Base-by-base conservation (phyloP, 2,329 filamentous ascomycete species). In the Fusarium hainanense region DNA sequence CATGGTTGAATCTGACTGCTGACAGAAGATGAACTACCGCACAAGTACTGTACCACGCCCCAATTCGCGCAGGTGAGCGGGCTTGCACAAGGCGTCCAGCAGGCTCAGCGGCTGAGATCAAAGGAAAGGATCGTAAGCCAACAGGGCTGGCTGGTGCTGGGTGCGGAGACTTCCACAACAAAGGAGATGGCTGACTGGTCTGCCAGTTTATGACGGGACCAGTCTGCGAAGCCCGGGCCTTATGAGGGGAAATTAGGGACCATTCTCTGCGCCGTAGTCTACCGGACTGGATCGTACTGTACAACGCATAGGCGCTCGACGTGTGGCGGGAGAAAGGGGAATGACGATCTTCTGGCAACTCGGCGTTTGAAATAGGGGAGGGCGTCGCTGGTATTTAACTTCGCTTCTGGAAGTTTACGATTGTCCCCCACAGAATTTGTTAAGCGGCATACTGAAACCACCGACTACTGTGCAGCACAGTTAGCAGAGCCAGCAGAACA, bases 71-170 rank as follows among this genome's bases (percentile, higher is more conserved):
- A 63, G 65, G 61, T 56, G 64, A 64, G 68, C 52, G 62, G 63
- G 66, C 71, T 68, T 68, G 57, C 64, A 57, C 40, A 61, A 72
- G 71, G 71, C 65, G 65, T 67, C 55, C 60, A 63, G 51, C 54
- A 68, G 64, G 70, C 63, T 67, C 71, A 67, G 65, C 63, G 69
- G 63, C 72, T 70, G 73, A 73, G 60, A 32, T 51, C 44, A 51
- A 72, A 27, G 61, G 66, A 66, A 72, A 71, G 73, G 64, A 71
- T 70, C 69, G 65, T 72, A 72, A 75, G 69, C 73, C 65, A 68
- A 63, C 72, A 71, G 34, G 49, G 49, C 49, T 51, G 49, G 49
- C 47, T 52, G 49, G 49, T 32, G 30, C 60, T 67, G 54, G 66
- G 46, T 68, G 69, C 71, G 72, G 71, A 61, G 66, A 65, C 59